Percentiles rank a stretch among this genome's conserved stretches.
phyloP scores from a whole-genome alignment of 2,329 filamentous ascomycete species.

The Fusarium subglutinans region DNA sequence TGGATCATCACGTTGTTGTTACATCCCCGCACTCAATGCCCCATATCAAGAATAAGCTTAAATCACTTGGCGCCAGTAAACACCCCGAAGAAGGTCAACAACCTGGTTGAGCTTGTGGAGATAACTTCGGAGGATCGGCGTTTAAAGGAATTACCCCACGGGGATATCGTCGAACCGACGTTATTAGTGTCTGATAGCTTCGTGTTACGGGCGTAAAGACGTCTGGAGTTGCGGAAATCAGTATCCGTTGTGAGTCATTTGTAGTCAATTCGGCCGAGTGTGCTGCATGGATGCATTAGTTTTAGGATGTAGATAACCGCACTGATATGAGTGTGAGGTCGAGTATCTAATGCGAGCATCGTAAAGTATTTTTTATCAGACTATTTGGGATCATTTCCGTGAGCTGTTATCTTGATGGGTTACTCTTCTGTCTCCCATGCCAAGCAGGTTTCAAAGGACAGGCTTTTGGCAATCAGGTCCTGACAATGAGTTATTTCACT shows the following conservation, averaged over 20 bases:
- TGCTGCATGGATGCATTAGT: too few relatives aligned
- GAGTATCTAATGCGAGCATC: too few relatives aligned
- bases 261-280: not conserved
- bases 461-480: too few relatives aligned
- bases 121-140: slow-evolving; percentile 33
- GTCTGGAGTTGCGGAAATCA: not conserved
- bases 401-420: too few relatives aligned
- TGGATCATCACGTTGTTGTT: not conserved
- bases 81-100: not conserved
- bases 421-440: too few relatives aligned
- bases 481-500: too few relatives aligned
- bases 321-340: not conserved
- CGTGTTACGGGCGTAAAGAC: not conserved
- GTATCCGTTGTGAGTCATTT: not conserved
- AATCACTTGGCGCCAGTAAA: slow-evolving; percentile 21
- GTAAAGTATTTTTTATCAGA: too few relatives aligned
- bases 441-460: too few relatives aligned
- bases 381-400: too few relatives aligned
- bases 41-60: slow-evolving; percentile 14
- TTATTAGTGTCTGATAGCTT: not conserved
- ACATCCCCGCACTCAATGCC: not conserved
- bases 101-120: slow-evolving; percentile 12
- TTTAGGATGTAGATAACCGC: rapidly evolving
- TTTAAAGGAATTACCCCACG: slow-evolving; percentile 32
- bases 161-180: not conserved